Base-by-base conservation (phyloP, 2,329 filamentous ascomycete species). In the Ascochyta viciae-villosae region DNA sequence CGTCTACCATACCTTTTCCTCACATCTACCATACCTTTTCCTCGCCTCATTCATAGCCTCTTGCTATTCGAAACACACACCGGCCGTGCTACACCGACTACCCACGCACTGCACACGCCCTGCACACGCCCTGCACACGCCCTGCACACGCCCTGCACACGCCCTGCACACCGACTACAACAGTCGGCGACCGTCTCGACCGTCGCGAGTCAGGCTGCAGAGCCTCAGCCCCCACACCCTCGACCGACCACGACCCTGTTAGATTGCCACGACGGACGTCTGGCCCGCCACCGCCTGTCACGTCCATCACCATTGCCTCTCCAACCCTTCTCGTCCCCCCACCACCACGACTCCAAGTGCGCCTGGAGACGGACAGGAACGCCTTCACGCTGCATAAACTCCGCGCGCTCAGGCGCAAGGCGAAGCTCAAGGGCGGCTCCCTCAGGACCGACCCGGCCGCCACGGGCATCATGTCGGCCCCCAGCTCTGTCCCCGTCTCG, bases 301-400 rank as follows among this genome's bases (percentile, higher is more conserved):
- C 27, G 27, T 34, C 60, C 58, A 50, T 61, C 65, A 61, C 61
- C 48, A 64, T 67, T 64, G 56, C 59, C 39, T 62, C 64, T 50
- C 57, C 58, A 61, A 57, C 33, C 61, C 62, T 62, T 56, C 48
- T 64, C 42, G 49, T 53, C 31, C 58, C 65, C 53, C 58, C 63
- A 51, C 40, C 52, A 43, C 54, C 66, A 43, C 35, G 48, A 53
- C 52, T 26, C 8, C 3, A 27, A 40, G 42, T 41, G 45, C 52
- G 45, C 40, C 52, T 55, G 41, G 43, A 41, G 10, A 41, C 46
- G 13, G 37, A 37, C 60, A 42, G 48, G 40, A 58, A 48, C 46
- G 37, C 57, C 35, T 67, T 72, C 74, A 76, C 71, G 54, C 71
- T 76, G 73, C 68, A 76, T 66, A 74, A 75, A 71, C 66, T 76